phyloP scores from a whole-genome alignment of 805 yeast genomes.

The Candida hungchunana region DNA sequence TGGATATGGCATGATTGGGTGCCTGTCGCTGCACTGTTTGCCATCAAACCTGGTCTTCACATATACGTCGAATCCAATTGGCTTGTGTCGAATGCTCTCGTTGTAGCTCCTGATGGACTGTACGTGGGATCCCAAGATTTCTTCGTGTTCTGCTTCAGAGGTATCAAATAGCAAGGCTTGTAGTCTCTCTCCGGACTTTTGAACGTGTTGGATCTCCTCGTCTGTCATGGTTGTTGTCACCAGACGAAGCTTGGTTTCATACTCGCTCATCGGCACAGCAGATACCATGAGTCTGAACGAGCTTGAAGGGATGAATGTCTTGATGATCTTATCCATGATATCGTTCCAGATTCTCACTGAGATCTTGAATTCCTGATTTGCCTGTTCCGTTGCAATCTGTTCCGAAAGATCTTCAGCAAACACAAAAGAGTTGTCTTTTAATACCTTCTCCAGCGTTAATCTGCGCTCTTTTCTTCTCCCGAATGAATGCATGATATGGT shows the following conservation, averaged over 20 bases:
- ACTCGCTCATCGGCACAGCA: slow-evolving; percentile 14
- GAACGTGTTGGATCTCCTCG: slow-evolving; percentile 25
- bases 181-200: slow-evolving; percentile 16
- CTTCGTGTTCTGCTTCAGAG: slow-evolving; percentile 8
- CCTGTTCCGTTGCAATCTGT: slow-evolving; percentile 37
- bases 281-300: slow-evolving; percentile 35
- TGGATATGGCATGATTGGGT: slow-evolving; percentile 23
- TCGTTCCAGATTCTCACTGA: slow-evolving; percentile 52
- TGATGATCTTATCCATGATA: slow-evolving; percentile 36
- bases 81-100: slow-evolving; percentile 18
- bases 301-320: slow-evolving; percentile 27
- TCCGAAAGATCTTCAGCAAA: slow-evolving; percentile 11
- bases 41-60: slow-evolving; percentile 35
- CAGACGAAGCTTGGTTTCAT: slow-evolving; percentile 29
- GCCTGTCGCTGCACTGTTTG: slow-evolving; percentile 15
- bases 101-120: slow-evolving; percentile 20
- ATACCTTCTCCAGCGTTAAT: no score
- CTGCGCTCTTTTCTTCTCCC: slow-evolving; percentile 18
- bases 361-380: slow-evolving; percentile 62
- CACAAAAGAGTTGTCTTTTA: no score
- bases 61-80: slow-evolving; percentile 36
- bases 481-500: slow-evolving; percentile 52
- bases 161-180: slow-evolving; percentile 9
- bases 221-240: slow-evolving; percentile 31
- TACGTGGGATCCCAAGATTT: slow-evolving; percentile 17